phyloP scores from a whole-genome alignment of 2,329 filamentous ascomycete genomes.

The Alternaria sp. region DNA sequence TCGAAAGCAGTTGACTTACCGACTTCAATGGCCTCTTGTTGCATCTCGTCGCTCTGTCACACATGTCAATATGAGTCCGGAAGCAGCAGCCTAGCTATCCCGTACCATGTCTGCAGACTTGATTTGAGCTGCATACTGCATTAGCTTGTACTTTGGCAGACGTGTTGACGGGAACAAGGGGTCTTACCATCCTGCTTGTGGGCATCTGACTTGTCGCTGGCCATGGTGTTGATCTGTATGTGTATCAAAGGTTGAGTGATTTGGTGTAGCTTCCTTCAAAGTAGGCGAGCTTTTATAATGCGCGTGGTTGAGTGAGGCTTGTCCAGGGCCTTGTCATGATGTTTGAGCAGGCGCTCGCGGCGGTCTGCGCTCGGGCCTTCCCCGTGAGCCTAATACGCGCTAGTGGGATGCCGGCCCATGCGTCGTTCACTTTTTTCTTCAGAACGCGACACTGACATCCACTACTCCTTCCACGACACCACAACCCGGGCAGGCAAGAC shows the following conservation, averaged over 20 bases:
- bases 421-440: constrained; percentile 19
- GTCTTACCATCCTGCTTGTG: constrained; percentile 57
- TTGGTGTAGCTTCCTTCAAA: background rate
- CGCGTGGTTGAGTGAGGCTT: constrained; percentile 12
- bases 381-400: background rate
- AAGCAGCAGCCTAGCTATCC: background rate
- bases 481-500: constrained; percentile 24
- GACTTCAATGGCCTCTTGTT: constrained; percentile 92
- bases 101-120: constrained; percentile 98
- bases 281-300: constrained; percentile 7
- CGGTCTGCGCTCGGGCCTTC: constrained; percentile 9
- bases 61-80: constrained; percentile 20
- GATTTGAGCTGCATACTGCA: constrained; percentile 74
- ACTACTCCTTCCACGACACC: background rate
- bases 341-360: constrained; percentile 21
- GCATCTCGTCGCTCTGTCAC: constrained; percentile 90
- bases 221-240: constrained; percentile 37
- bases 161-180: constrained; percentile 15
- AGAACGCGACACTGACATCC: constrained; percentile 8
- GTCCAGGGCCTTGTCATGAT: constrained; percentile 19
- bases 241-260: background rate
- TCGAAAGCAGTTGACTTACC: constrained; percentile 64
- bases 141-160: constrained; percentile 31
- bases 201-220: constrained; percentile 70
- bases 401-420: constrained; percentile 10